Evolutionary conservation across 192 early-diverging fungal genomes (phyloP), one percentile per base, ranked within the genome.

Genomic region (Podila minutissima): DNA sequence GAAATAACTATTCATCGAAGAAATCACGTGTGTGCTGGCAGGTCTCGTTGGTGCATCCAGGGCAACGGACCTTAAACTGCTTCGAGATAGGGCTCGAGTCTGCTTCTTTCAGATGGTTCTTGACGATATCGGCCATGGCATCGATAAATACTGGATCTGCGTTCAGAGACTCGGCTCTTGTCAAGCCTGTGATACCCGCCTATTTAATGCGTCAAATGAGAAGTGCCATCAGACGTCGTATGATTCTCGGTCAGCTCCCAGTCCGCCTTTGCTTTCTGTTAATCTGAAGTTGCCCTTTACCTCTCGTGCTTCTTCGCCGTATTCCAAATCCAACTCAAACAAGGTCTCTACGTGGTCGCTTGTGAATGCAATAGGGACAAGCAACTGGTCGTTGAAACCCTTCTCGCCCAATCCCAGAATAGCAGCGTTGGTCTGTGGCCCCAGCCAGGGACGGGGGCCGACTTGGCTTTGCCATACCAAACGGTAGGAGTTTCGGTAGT

Each of bases 311-410:
- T 95, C 86, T 38, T 95, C 85, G 4, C 93, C 94, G 72, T 97
- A 99, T 72, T 99, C 97, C 22, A 95, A 72, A 83, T 99, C 97
- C 60, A 99, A 86, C 88, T 99, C 97, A 89, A 91, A 99, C 64
- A 99, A 81, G 4, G 97, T 99, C 78, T 99, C 97, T 57, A 99
- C 94, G 76, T 99, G 97, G 74, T 99, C 97, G 31, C 93, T 94
- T 3, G 96, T 97, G 62, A 99, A 99, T 2, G 97, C 96, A 75
- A 99, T 93, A 1, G 97, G 97, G 4, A 99, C 92, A 37, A 97
- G 75, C 20, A 98, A 84, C 29, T 97, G 71, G 74, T 97, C 91
- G 49, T 92, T 95, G 71, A 93, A 83, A 0, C 96, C 95, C 32
- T 86, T 83, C 59, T 91, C 87, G 20, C 89, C 96, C 75, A 94